Evolutionary conservation across 2,329 filamentous ascomycete genomes (phyloP).

Genomic region (Davidsoniella australis): DNA sequence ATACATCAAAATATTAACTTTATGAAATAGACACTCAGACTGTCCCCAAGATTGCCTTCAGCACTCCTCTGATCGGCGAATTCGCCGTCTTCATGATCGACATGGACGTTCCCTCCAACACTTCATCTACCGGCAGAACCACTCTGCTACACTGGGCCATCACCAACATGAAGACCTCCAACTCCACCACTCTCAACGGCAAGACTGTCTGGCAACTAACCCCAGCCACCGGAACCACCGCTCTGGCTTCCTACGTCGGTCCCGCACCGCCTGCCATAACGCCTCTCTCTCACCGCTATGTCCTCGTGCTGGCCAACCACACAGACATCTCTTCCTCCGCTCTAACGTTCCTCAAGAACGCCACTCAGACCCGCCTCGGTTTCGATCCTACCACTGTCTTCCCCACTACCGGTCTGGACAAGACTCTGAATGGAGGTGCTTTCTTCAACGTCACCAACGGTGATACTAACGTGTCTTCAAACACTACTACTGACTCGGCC

Average conservation of each 20-base stretch:
- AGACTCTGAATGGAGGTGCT: slow-evolving; percentile 21
- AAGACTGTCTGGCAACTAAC: slow-evolving; percentile 18
- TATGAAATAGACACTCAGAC: slow-evolving; percentile 19
- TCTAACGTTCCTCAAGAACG: slow-evolving; percentile 17
- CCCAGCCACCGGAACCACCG: slow-evolving; percentile 15
- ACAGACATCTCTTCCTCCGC: slow-evolving; percentile 16
- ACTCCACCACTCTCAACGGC: slow-evolving; percentile 16
- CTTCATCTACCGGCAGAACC: slow-evolving; percentile 20
- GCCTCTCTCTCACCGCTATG: slow-evolving; percentile 25
- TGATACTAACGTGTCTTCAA: slow-evolving; percentile 7
- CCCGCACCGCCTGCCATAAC: slow-evolving; percentile 23
- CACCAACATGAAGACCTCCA: slow-evolving; percentile 20
- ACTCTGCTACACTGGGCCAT: slow-evolving; percentile 33
- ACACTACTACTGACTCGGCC: background rate
- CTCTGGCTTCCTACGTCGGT: slow-evolving; percentile 20
- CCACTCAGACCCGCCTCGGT: slow-evolving; percentile 18
- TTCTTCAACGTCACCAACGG: slow-evolving; percentile 25
- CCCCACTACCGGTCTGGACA: slow-evolving; percentile 18
- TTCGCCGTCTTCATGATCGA: slow-evolving; percentile 28
- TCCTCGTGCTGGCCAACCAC: slow-evolving; percentile 24
- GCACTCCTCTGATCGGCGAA: slow-evolving; percentile 22
- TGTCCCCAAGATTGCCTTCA: slow-evolving; percentile 22
- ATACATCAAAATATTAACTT: background rate
- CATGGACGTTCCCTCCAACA: slow-evolving; percentile 26
- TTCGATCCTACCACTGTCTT: slow-evolving; percentile 21